Percentiles rank a stretch among this genome's conserved stretches.
phyloP scores from a whole-genome alignment of 2,329 filamentous ascomycete genomes.

The Incumbomyces lentus region DNA sequence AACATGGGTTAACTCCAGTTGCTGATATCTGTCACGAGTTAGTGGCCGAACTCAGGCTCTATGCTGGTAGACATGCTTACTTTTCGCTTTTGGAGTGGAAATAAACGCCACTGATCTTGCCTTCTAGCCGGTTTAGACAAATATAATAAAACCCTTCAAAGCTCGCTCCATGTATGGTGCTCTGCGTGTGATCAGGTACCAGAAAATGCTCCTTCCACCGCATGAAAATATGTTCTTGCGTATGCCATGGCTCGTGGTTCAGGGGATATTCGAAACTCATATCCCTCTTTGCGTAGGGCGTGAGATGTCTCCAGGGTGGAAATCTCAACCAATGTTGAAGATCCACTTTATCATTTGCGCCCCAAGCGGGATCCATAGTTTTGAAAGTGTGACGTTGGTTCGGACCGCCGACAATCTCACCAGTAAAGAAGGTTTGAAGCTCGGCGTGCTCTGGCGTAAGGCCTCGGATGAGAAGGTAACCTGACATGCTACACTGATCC shows the following conservation, averaged over 20 bases:
- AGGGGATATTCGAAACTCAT: conserved; percentile 20
- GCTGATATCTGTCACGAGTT: conserved; percentile 61
- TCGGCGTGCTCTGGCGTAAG: conserved; percentile 92
- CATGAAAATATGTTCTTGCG: conserved; percentile 91
- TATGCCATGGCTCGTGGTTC: conserved; percentile 42
- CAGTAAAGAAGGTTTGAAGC: conserved; percentile 96
- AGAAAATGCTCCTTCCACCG: conserved; percentile 98
- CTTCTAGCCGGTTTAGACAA: conserved; percentile 87
- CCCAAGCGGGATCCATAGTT: conserved; percentile 83
- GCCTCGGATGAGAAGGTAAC: conserved; percentile 94
- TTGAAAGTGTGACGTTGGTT: conserved; percentile 79
- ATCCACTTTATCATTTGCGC: conserved; percentile 82
- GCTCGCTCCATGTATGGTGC: conserved; percentile 84
- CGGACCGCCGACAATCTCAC: conserved; percentile 74
- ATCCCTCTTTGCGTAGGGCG: conserved; percentile 45
- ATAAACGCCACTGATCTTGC: conserved; percentile 85
- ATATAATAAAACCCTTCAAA: conserved; percentile 99
- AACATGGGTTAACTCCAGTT: conserved; percentile 82
- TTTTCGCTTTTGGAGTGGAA: conserved; percentile 98
- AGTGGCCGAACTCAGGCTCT: neutral
- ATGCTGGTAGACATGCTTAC: conserved; percentile 44
- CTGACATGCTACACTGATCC: conserved; percentile 85
- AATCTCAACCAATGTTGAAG: conserved; percentile 90
- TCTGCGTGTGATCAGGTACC: conserved; percentile 85
- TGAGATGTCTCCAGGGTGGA: conserved; percentile 69